Conservation (phyloP, 1,284 basidiomycete species). For the Cutaneotrichosporon cyanovorans region DNA sequence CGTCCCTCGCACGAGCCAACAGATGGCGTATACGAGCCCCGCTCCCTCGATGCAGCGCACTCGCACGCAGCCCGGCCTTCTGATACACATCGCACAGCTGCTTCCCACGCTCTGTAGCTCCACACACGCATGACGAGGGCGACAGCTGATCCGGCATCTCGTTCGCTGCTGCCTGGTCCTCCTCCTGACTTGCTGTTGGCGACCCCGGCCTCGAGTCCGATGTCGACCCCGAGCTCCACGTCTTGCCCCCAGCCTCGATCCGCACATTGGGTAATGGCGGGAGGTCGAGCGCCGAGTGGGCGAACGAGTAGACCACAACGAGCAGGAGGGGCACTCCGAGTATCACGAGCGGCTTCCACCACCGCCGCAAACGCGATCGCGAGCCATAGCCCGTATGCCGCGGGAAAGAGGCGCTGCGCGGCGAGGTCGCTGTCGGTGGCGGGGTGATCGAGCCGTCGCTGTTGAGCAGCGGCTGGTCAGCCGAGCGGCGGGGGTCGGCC, state of each 20-base stretch:
- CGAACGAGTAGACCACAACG: conserved; percentile 27
- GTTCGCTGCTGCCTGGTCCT: not conserved
- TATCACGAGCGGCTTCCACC: conserved; percentile 23
- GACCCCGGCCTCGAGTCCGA: not conserved
- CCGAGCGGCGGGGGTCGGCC: not conserved
- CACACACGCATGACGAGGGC: conserved; percentile 24
- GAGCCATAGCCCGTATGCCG: not conserved
- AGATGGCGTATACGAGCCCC: conserved; percentile 34
- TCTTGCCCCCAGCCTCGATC: conserved; percentile 12
- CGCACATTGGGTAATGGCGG: conserved; percentile 34
- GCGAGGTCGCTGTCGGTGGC: not conserved
- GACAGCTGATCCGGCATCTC: too few species aligned
- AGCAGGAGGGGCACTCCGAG: conserved; percentile 28
- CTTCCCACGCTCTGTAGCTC: conserved; percentile 25
- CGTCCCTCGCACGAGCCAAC: conserved; percentile 33
- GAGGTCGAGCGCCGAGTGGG: conserved; percentile 26
- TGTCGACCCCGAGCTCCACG: too few species aligned
- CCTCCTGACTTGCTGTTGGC: not conserved
- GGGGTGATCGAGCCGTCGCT: not conserved
- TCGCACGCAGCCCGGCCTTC: conserved; percentile 25
- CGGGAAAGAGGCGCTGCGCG: not conserved
- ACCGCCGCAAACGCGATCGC: conserved; percentile 6
- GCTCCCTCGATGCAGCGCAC: conserved; percentile 28
- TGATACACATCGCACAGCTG: conserved; percentile 36
- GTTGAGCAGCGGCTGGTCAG: not conserved